Percentiles rank a stretch among this genome's conserved stretches.
phyloP scores from a whole-genome alignment of 1,284 basidiomycete genomes.

The Sporisorium iseilematis-ciliati region DNA sequence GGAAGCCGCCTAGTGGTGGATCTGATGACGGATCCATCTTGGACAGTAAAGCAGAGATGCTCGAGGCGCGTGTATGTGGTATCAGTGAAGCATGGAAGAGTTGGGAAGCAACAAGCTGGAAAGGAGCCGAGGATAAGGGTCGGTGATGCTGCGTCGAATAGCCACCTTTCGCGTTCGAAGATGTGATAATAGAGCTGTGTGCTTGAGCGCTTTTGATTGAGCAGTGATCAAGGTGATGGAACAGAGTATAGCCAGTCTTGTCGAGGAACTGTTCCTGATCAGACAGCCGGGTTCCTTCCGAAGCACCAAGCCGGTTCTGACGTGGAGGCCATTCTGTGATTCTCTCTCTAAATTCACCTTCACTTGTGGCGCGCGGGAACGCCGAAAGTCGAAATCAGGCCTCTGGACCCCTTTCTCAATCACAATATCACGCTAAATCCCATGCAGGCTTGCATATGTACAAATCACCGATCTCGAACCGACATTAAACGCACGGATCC shows the following conservation, averaged over 20 bases:
- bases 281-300: slow-evolving; percentile 6
- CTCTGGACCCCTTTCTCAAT: slow-evolving; percentile 5
- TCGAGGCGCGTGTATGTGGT: background rate
- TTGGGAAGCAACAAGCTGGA: too few relatives aligned
- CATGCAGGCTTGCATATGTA: too few relatives aligned
- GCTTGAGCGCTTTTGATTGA: too few relatives aligned
- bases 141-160: too few relatives aligned
- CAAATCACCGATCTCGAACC: too few relatives aligned
- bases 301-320: slow-evolving; percentile 11
- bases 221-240: background rate
- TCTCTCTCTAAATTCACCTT: background rate
- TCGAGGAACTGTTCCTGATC: background rate
- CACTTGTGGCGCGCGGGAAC: slow-evolving; percentile 2
- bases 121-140: background rate
- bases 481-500: slow-evolving; percentile 1
- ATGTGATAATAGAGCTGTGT: too few relatives aligned
- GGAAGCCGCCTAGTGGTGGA: slow-evolving; percentile 19
- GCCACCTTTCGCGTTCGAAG: too few relatives aligned
- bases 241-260: background rate
- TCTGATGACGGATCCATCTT: slow-evolving; percentile 31
- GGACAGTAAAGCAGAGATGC: background rate
- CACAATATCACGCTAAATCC: too few relatives aligned
- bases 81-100: background rate
- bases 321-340: slow-evolving; percentile 24
- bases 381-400: too few relatives aligned